Base-by-base conservation (phyloP, 2,329 filamentous ascomycete genomes). In the Ophiostoma quercus region DNA sequence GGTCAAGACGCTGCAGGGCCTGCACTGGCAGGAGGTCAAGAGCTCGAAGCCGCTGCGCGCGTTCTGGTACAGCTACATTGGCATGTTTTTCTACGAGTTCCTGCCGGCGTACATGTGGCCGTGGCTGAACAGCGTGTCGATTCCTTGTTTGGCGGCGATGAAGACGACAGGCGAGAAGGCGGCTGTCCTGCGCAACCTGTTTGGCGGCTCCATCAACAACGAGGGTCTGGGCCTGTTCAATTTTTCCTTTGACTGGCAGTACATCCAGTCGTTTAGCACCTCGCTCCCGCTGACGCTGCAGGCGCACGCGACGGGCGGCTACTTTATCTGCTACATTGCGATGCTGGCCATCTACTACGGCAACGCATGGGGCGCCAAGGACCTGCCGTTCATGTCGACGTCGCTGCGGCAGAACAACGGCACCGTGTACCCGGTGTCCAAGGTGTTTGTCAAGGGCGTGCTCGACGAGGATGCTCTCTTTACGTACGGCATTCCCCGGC, bases 341-440 rank as follows among this genome's bases (percentile, higher is more conserved):
- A 84, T 87, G 83, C 73, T 84, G 0, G 81, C 77, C 1, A 82
- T 86, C 37, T 86, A 85, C 74, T 86, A 85, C 73, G 77, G 76
- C 29, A 81, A 86, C 69, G 78, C 73, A 1, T 86, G 84, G 84
- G 77, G 77, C 7, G 75, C 84, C 0, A 78, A 76, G 66, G 78
- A 78, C 0, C 80, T 82, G 14, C 84, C 84, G 0, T 86, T 86
- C 76, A 86, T 86, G 84, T 86, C 84, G 0, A 85, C 84, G 0
- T 75, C 75, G 1, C 80, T 86, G 4, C 78, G 77, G 2, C 71
- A 77, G 3, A 74, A 76, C 4, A 79, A 80, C 12, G 84, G 84
- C 11, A 75, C 75, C 2, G 67, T 70, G 0, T 85, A 84, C 62
- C 82, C 80, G 7, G 76, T 77, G 22, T 69, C 75, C 0, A 72